These are phyloP conservation scores for Sugiyamaella xylanicola DNA, from an alignment of 1,139 yeast species.

Conservation along the genomic window DNA sequence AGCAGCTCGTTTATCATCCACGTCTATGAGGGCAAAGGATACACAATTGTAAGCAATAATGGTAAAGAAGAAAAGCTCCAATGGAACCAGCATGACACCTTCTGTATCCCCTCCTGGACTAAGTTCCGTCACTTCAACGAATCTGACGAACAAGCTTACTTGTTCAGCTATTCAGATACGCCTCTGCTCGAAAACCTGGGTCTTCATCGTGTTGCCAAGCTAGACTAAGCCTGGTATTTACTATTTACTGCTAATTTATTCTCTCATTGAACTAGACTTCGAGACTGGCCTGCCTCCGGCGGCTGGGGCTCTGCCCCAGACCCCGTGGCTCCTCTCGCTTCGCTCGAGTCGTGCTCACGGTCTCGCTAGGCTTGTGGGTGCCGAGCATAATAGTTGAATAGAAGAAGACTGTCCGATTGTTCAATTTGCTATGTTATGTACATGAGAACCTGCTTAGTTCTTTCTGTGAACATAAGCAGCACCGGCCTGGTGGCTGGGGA, in stretches of 20 bases:
- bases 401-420: too few species aligned
- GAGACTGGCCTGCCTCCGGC: conserved; percentile 3
- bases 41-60: conserved; percentile 26
- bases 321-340: conserved; percentile 6
- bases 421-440: too few species aligned
- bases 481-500: conserved; percentile 79
- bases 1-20: conserved; percentile 33
- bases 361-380: too few species aligned
- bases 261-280: background rate
- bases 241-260: background rate
- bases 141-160: conserved; percentile 22
- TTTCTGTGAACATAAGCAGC: conserved; percentile 59
- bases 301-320: conserved; percentile 11
- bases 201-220: conserved; percentile 24
- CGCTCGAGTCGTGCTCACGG: background rate
- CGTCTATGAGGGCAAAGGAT: conserved; percentile 32
- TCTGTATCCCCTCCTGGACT: conserved; percentile 36
- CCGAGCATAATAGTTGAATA: too few species aligned
- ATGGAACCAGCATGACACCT: conserved; percentile 33
- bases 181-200: conserved; percentile 32
- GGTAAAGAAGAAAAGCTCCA: conserved; percentile 22
- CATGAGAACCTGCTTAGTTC: background rate
- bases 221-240: background rate
- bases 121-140: conserved; percentile 31
- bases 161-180: conserved; percentile 33